Base-by-base conservation (phyloP, 768 basidiomycete species). In the Fomitopsis serialis region DNA sequence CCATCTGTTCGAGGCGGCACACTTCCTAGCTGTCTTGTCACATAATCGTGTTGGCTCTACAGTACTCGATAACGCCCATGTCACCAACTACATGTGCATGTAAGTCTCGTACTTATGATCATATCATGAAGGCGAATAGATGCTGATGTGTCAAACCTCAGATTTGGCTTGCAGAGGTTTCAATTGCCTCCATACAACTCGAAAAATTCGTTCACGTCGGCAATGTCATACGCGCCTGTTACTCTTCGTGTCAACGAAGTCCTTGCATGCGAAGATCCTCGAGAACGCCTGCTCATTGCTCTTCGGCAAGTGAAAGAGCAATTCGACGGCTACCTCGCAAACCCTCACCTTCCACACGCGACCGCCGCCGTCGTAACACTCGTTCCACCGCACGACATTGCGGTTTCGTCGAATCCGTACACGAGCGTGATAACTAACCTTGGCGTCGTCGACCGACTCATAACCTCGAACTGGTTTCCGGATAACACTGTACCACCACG, bases 371-470 rank as follows among this genome's bases (percentile, higher is more conserved):
- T 44, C 5, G n/a, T 25, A 11, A 13, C 12, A 25, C 42, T 52
- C 7, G 40, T 17, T 6, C 51, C 51, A 11, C 48, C 48, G 19
- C 34, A 27, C n/a, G 35, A 35, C n/a, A 17, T 24, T 7, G n/a
- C 19, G 25, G 17, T 36, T 2, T 17, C 17, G 2, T 24, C 42
- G 37, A 51, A 51, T 24, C 50, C 21, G 3, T 21, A n/a, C 40
- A n/a, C 51, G 12, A 15, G 13, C 4, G 8, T 34, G 15, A n/a
- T 44, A 0, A 46, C 24, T 23, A 48, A 35, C 24, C 13, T 52
- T 13, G 46, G 56, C 15, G 34, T 45, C 22, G 22, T 42, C 29
- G 56, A 54, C 10, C 49, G 45, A 7, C 42, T 50, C 15, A 37
- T 40, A 19, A 45, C 53, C 6, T 44, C 59, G 11, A 22, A 29